Evolutionary conservation across 2,329 filamentous ascomycete species (phyloP).

Genomic region (Cadophora sp.): DNA sequence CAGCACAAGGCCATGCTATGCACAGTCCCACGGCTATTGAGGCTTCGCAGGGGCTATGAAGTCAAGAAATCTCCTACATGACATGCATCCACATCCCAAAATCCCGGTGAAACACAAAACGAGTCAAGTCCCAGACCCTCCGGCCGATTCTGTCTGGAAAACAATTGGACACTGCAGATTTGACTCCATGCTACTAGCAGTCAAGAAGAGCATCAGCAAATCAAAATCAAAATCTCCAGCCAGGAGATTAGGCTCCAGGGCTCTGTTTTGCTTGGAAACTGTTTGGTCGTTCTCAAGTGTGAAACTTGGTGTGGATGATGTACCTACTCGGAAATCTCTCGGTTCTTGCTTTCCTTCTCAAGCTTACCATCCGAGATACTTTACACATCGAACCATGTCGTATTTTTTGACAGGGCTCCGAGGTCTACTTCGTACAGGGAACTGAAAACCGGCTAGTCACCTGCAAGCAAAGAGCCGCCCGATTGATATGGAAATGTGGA

Average conservation of each 20-base stretch:
- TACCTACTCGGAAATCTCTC: background rate
- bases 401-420: slow-evolving; percentile 9
- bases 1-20: background rate
- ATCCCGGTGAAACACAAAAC: slow-evolving; percentile 21
- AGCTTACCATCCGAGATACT: too few relatives aligned
- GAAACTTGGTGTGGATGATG: slow-evolving; percentile 8
- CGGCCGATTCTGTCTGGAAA: background rate
- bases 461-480: slow-evolving; percentile 16
- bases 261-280: slow-evolving; percentile 3
- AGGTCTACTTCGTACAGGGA: background rate
- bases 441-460: background rate
- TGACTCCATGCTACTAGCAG: background rate
- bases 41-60: slow-evolving; percentile 28
- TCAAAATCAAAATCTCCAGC: background rate
- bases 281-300: background rate
- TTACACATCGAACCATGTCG: too few relatives aligned
- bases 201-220: background rate
- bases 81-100: slow-evolving; percentile 6
- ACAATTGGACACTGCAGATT: background rate
- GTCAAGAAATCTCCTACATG: background rate
- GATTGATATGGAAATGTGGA: background rate
- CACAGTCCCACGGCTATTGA: slow-evolving; percentile 9
- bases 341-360: background rate
- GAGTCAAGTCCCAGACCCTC: background rate
- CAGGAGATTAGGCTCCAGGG: slow-evolving; percentile 3